Conservation (phyloP, 1,284 basidiomycete genomes). For the Vanrija pseudolonga region DNA sequence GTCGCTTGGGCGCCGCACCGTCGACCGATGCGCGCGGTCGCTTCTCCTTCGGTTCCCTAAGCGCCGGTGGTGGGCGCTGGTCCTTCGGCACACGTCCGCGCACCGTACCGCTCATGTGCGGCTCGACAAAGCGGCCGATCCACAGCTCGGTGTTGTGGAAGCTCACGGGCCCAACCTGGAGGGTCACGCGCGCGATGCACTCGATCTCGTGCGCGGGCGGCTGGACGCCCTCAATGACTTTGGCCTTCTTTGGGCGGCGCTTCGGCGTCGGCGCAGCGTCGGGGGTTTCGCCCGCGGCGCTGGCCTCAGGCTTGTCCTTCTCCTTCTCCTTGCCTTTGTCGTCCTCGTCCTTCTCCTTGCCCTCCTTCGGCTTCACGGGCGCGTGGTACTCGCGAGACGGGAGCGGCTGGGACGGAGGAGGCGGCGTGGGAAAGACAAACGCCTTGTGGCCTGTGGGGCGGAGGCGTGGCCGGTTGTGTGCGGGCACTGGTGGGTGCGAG, state of each 20-base stretch:
- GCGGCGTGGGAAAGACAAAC: conserved; percentile 40
- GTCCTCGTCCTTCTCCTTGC: neutral
- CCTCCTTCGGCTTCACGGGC: conserved; percentile 7
- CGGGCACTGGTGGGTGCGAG: conserved; percentile 40
- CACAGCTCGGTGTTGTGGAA: conserved; percentile 43
- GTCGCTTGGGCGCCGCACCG: conserved; percentile 4
- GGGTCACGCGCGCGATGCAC: conserved; percentile 38
- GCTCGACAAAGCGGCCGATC: conserved; percentile 43
- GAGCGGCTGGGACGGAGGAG: conserved; percentile 22
- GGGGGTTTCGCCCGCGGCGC: neutral
- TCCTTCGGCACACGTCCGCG: conserved; percentile 6
- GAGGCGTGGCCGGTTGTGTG: conserved; percentile 34
- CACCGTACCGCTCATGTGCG: conserved; percentile 15
- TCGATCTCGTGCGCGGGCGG: conserved; percentile 45
- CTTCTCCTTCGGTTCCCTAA: conserved; percentile 9
- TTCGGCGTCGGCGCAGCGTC: neutral
- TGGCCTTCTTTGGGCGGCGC: neutral
- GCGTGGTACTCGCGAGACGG: conserved; percentile 19
- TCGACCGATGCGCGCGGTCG: neutral
- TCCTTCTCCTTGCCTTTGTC: neutral
- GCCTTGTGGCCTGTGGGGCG: conserved; percentile 28
- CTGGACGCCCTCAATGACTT: conserved; percentile 15
- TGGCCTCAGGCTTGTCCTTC: neutral
- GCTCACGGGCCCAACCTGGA: conserved; percentile 39
- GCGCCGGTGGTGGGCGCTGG: conserved; percentile 8